Base-by-base conservation (phyloP, 179 eudicot genomes). In the Pouteria campechiana region DNA sequence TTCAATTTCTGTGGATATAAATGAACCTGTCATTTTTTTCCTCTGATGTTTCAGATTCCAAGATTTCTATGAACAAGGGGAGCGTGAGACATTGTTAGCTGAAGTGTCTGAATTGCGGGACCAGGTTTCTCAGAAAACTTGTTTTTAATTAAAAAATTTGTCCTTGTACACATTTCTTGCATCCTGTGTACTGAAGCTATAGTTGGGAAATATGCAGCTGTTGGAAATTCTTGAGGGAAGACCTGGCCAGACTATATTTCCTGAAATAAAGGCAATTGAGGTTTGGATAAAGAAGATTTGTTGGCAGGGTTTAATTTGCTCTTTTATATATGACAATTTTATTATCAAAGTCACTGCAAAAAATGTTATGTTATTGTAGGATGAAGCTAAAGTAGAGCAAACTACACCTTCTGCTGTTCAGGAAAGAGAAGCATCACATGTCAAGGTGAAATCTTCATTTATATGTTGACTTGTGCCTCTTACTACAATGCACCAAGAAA, bases 71-170 rank as follows among this genome's bases (percentile, higher is more conserved):
- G 76, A 55, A 48, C 42, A 64, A 35, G 67, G 71, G n/a, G 71
- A 60, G 28, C 64, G 67, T 30, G 64, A 64, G 48, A 44, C 44
- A 34, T 47, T 70, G 51, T 43, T 64, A 5, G 50, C 55, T 50
- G 76, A 70, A 52, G 41, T 70, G 38, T 64, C 70, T 20, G 54
- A 49, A 23, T 43, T 70, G 50, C 76, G 63, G 19, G 61, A 53
- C 22, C 54, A 70, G 76, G 76, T 58, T 25, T 46, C 13, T 14
- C 15, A 30, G 25, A 30, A 63, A 36, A 24, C 11, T 32, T 21
- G 18, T 25, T 22, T 24, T 18, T 12, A n/a, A 9, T 25, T 29
- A n/a, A n/a, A n/a, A n/a, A n/a, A n/a, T n/a, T n/a, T n/a, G n/a
- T n/a, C n/a, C n/a, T n/a, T n/a, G 39, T 35, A 7, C 3, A 35